Evolutionary conservation across 495 filamentous ascomycete species (phyloP).

Genomic region (Halenospora varia): DNA sequence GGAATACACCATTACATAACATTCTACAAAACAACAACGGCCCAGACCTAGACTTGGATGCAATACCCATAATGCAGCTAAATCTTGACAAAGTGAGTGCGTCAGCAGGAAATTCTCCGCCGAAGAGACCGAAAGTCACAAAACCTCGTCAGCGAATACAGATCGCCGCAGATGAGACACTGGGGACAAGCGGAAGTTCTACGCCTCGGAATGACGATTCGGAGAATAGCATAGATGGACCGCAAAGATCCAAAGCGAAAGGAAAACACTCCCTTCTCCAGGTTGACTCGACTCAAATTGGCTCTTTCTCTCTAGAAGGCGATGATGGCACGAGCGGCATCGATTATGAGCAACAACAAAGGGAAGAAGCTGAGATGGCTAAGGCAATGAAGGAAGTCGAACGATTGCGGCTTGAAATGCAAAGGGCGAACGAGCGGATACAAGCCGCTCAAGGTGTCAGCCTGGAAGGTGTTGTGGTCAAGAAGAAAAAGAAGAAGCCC

Average conservation of each 20-base stretch:
- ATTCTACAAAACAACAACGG: conserved; percentile 64
- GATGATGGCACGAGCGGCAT: conserved; percentile 35
- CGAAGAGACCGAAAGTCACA: conserved; percentile 20
- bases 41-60: conserved; percentile 79
- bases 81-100: conserved; percentile 53
- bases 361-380: conserved; percentile 77
- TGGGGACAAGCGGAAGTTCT: conserved; percentile 22
- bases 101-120: conserved; percentile 19
- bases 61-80: conserved; percentile 92
- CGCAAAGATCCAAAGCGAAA: conserved; percentile 31
- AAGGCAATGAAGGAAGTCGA: conserved; percentile 85
- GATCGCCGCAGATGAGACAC: conserved; percentile 34
- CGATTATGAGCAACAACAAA: conserved; percentile 41
- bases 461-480: conserved; percentile 69
- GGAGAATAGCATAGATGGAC: conserved; percentile 30
- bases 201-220: conserved; percentile 32
- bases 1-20: conserved; percentile 67
- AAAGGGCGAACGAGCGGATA: conserved; percentile 79
- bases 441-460: conserved; percentile 63
- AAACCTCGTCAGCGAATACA: conserved; percentile 21
- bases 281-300: conserved; percentile 79
- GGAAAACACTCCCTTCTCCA: conserved; percentile 61
- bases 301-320: conserved; percentile 55
- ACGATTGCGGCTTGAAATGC: conserved; percentile 81
- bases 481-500: conserved; percentile 70